Conservation (phyloP, 352 stramenopile genomes). For the Nothophytophthora sp. region DNA sequence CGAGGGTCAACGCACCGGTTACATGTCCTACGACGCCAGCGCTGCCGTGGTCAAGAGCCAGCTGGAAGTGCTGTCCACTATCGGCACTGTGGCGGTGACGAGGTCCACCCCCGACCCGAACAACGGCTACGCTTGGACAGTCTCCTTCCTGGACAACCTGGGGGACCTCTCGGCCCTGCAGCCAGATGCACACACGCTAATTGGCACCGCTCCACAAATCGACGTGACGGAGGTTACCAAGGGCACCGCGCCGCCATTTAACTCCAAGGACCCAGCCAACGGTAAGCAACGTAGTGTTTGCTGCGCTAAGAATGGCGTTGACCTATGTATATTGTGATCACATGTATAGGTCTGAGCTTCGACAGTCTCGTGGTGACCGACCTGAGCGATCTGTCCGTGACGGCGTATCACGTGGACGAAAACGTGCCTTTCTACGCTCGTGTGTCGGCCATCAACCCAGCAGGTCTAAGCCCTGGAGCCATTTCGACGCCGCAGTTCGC, state of each 20-base stretch:
- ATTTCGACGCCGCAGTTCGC: constrained; percentile 85
- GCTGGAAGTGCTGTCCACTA: constrained; percentile 89
- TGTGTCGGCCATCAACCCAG: constrained; percentile 91
- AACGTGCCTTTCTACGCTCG: constrained; percentile 96
- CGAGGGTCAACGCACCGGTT: constrained; percentile 88
- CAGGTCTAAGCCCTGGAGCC: constrained; percentile 63
- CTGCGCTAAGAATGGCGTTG: too few relatives aligned
- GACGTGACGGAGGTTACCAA: constrained; percentile 68
- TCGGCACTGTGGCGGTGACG: constrained; percentile 88
- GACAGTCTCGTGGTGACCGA: constrained; percentile 90
- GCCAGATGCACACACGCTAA: constrained; percentile 85
- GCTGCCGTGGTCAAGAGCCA: constrained; percentile 88
- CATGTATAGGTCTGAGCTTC: constrained; percentile 68
- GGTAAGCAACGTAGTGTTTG: too few relatives aligned
- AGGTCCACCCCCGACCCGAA: constrained; percentile 90
- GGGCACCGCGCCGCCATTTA: constrained; percentile 91
- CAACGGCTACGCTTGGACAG: constrained; percentile 91
- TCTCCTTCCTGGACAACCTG: constrained; percentile 93
- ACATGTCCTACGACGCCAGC: constrained; percentile 90
- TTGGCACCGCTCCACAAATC: constrained; percentile 86
- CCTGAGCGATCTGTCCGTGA: constrained; percentile 80
- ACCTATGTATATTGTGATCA: neutral
- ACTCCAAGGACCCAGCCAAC: constrained; percentile 86
- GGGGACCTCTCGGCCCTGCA: constrained; percentile 80
- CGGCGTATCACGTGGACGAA: constrained; percentile 88